A percentile compares a stretch with the other conserved stretches of the same genome.
phyloP scores from a whole-genome alignment of 83 land plant genomes.

The Isoetes engelmannii region DNA sequence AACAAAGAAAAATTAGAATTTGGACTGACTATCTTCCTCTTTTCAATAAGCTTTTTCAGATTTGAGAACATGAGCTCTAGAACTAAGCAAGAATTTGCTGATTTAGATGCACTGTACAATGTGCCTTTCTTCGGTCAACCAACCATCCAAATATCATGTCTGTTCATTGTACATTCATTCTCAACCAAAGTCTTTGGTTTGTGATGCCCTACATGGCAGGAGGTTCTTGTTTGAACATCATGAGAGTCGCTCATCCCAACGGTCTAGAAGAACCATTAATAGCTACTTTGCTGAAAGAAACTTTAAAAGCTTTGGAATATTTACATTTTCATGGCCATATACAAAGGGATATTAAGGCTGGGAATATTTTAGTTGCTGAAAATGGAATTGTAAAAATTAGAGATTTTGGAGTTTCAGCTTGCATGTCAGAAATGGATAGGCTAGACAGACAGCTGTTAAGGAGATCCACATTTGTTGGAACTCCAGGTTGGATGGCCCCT shows the following conservation, averaged over 20 bases:
- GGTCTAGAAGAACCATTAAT: conserved; percentile 50
- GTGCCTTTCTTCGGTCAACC: too few species aligned
- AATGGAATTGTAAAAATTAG: conserved; percentile 53
- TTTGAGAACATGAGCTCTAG: too few species aligned
- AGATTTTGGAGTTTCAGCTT: conserved; percentile 69
- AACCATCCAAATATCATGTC: conserved; percentile 59
- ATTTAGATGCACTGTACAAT: too few species aligned
- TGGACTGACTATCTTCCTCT: too few species aligned
- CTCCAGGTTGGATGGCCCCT: conserved; percentile 83
- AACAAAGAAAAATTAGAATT: too few species aligned
- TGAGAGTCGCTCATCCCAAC: conserved; percentile 38
- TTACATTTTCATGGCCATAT: conserved; percentile 62
- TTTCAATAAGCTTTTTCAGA: too few species aligned
- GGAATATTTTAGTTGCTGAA: conserved; percentile 51
- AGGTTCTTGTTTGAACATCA: conserved; percentile 55
- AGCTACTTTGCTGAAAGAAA: conserved; percentile 42
- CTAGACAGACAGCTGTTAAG: conserved; percentile 10
- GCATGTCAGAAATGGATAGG: conserved; percentile 33
- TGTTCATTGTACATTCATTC: conserved; percentile 56
- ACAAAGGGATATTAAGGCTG: conserved; percentile 66
- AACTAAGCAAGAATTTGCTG: too few species aligned
- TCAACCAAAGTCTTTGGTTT: conserved; percentile 32
- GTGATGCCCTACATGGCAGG: conserved; percentile 72
- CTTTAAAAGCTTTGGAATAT: conserved; percentile 43
- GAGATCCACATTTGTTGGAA: conserved; percentile 48